Evolutionary conservation across 371 early-diverging fungal species (phyloP), one percentile per base, ranked within the genome.

Genomic region (Mucor mucedo): DNA sequence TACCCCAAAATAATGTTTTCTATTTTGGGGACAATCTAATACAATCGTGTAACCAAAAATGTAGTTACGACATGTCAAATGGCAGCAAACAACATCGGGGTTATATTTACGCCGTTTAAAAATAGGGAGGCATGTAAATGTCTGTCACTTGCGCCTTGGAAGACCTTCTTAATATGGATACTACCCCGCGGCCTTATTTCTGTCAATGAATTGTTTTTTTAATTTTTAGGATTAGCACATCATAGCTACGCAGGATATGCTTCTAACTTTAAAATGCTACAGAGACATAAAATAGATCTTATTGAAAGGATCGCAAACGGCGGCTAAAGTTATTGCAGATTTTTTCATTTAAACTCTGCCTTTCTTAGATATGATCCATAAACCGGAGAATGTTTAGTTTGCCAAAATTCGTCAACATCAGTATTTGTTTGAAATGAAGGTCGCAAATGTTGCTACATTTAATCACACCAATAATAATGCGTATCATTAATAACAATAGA

Each of bases 1-100:
- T 64, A 27, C 65, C 62, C 65, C 58, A 64, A 64, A 64, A 64
- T 35, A 58, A 42, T 32, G 21, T 50, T 21, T 50, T 50, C 50
- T 40, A 62, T 62, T 55, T 65, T 58, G 65, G 65, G 65, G 65
- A n/a, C 35, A 59, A 45, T 40, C 27, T 42, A 10, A 52, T 54
- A 7, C 33, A 21, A 9, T 27, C n/a, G 61, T 61, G 54, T 61
- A 41, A 61, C 61, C 47, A 39, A 4, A 47, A 47, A 8, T 6
- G 47, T 47, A 47, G 35, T 21, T 21, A 21, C 21, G 16, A 44
- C 44, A 44, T 44, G 44, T 47, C 47, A 47, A 47, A 47, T 21
- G 5, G 3, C 44, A 44, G 16, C 5, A 44, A 44, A 16, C 5
- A 44, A 5, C n/a, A 47, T 5, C 47, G 47, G 47, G 5, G 16